Conservation (phyloP, 768 basidiomycete species). For the Trametes maxima region DNA sequence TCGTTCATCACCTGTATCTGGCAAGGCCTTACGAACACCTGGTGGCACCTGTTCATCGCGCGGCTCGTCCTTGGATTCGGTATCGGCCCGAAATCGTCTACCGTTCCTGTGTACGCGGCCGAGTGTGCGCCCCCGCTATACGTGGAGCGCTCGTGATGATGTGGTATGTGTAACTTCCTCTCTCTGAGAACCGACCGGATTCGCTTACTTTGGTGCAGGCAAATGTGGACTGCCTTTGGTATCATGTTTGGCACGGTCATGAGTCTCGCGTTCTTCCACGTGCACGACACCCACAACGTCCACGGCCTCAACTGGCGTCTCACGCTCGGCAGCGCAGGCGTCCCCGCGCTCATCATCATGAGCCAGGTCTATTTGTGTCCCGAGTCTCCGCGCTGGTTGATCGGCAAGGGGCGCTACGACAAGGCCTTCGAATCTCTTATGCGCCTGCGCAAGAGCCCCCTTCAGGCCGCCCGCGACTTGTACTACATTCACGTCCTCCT, state of each 20-base stretch:
- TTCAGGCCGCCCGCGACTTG: slow-evolving; percentile 82
- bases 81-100: slow-evolving; percentile 62
- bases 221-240: slow-evolving; percentile 89
- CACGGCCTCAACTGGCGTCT: slow-evolving; percentile 80
- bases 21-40: slow-evolving; percentile 55
- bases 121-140: slow-evolving; percentile 82
- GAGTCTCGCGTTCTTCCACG: slow-evolving; percentile 62
- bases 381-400: slow-evolving; percentile 86
- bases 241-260: slow-evolving; percentile 73
- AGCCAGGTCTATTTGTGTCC: slow-evolving; percentile 49
- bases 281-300: slow-evolving; percentile 51
- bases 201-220: slow-evolving; percentile 32
- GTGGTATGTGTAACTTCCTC: slow-evolving; percentile 50
- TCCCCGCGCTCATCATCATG: slow-evolving; percentile 45
- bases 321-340: slow-evolving; percentile 63
- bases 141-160: slow-evolving; percentile 91
- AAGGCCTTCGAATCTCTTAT: slow-evolving; percentile 63
- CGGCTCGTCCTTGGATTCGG: slow-evolving; percentile 57
- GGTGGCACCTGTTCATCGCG: slow-evolving; percentile 59
- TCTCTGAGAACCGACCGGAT: not conserved
- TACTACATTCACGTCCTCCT: slow-evolving; percentile 79
- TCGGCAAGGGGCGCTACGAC: slow-evolving; percentile 73
- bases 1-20: slow-evolving; percentile 54
- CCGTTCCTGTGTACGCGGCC: slow-evolving; percentile 67
- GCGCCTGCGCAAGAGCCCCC: slow-evolving; percentile 64